phyloP scores from a whole-genome alignment of 164 flowering plant genomes.

The Dillenia suffruticosa region DNA sequence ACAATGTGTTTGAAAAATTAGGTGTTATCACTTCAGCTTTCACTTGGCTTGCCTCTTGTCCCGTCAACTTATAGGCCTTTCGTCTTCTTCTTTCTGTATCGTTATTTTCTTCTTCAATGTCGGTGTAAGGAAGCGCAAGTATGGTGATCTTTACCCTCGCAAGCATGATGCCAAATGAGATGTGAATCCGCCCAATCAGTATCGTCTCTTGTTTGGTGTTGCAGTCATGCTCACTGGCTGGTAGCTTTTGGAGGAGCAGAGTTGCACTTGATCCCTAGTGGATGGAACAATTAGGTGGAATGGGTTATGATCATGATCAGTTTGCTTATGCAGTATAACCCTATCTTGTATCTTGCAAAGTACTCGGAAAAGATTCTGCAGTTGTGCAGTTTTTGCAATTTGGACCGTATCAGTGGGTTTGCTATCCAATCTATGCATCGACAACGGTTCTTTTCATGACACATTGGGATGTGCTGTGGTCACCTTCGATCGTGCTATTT shows the following conservation, averaged over 20 bases:
- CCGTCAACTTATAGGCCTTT: conserved; percentile 84
- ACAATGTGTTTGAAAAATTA: conserved; percentile 57
- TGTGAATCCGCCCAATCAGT: conserved; percentile 36
- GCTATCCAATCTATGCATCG: conserved; percentile 87
- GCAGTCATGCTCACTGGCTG: conserved; percentile 78
- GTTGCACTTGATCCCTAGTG: conserved; percentile 64
- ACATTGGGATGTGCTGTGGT: conserved; percentile 63
- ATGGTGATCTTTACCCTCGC: conserved; percentile 60
- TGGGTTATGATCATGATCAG: conserved; percentile 58
- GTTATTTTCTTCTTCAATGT: conserved; percentile 84
- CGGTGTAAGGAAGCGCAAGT: conserved; percentile 63
- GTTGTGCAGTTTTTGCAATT: conserved; percentile 93
- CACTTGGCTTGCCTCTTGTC: conserved; percentile 83
- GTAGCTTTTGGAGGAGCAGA: conserved; percentile 89
- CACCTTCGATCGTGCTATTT: conserved; percentile 66
- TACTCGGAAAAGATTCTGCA: conserved; percentile 74
- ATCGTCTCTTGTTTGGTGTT: conserved; percentile 42
- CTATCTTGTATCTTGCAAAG: conserved; percentile 72
- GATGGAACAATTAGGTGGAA: conserved; percentile 57
- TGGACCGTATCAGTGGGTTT: conserved; percentile 89
- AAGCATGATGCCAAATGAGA: conserved; percentile 90
- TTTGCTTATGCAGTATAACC: conserved; percentile 64
- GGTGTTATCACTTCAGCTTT: conserved; percentile 60
- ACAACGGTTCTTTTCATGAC: conserved; percentile 64
- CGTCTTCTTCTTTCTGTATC: conserved; percentile 78